These are phyloP conservation scores for Chlamydomonas schloesseri DNA, from an alignment of 139 green algal genomes.

Conservation along the genomic window DNA sequence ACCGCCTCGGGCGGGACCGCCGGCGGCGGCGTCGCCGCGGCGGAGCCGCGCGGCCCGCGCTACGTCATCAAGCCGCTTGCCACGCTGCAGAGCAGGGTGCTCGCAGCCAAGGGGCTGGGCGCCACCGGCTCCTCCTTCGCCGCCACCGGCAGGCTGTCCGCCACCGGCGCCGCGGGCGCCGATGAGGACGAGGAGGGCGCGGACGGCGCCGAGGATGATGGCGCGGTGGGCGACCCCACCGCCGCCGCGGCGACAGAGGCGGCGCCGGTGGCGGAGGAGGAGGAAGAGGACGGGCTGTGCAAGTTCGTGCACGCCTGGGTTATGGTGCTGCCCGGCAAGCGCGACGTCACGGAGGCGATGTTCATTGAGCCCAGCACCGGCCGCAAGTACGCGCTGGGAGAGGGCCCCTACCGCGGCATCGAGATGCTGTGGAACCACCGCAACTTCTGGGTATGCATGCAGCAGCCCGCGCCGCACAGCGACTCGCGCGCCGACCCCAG, in stretches of 20 bases:
- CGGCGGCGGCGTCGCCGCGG: neutral
- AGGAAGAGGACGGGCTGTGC: constrained; percentile 33
- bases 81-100: constrained; percentile 35
- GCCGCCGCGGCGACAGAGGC: neutral
- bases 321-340: constrained; percentile 77
- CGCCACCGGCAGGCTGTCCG: neutral
- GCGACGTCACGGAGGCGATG: constrained; percentile 70
- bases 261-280: neutral
- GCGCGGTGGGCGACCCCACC: constrained; percentile 2
- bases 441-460: constrained; percentile 83
- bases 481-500: constrained; percentile 65
- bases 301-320: constrained; percentile 85
- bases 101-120: neutral
- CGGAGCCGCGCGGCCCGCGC: neutral
- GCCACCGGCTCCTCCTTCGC: neutral
- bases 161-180: neutral
- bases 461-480: constrained; percentile 75
- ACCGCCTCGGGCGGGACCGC: neutral
- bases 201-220: neutral
- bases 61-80: constrained; percentile 51
- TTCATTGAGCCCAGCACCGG: constrained; percentile 84
- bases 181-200: neutral
- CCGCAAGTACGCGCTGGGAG: constrained; percentile 57
- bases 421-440: constrained; percentile 81
- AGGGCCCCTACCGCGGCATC: constrained; percentile 80